Conservation (phyloP, 1,139 yeast genomes). For the Yamadazyma epiphylla region DNA sequence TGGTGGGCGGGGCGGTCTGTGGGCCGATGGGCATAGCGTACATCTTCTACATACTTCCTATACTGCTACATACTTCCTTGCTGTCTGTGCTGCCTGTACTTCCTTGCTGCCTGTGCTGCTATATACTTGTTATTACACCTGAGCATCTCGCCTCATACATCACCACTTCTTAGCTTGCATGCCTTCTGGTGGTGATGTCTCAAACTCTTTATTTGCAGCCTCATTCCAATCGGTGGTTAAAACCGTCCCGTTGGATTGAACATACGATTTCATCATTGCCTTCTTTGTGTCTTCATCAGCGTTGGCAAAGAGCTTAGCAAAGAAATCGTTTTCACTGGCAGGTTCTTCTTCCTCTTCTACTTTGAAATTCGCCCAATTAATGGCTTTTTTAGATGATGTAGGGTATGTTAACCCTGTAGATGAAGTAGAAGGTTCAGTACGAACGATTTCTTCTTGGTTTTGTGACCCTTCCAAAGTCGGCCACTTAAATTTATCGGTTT, state of each 20-base stretch:
- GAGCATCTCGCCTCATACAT: no score
- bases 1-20: no score
- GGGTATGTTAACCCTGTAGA: constrained; percentile 44
- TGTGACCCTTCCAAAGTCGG: constrained; percentile 31
- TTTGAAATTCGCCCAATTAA: constrained; percentile 72
- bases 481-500: constrained; percentile 41
- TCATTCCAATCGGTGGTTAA: constrained; percentile 95
- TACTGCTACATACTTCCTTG: no score
- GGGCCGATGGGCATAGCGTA: no score
- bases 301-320: constrained; percentile 65
- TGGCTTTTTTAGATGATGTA: constrained; percentile 53
- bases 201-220: constrained; percentile 64
- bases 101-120: no score
- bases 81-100: no score
- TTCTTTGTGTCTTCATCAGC: constrained; percentile 86
- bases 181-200: constrained; percentile 77
- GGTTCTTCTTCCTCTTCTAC: constrained; percentile 45
- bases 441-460: constrained; percentile 9
- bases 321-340: constrained; percentile 61
- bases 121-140: no score
- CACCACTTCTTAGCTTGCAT: constrained; percentile 47
- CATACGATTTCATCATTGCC: constrained; percentile 96
- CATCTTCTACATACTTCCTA: no score
- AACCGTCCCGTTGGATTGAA: constrained; percentile 93
- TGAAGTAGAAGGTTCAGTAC: constrained; percentile 8